These are phyloP conservation scores for Triadica sebifera DNA, from an alignment of 345 rosid species.

Conservation along the genomic window DNA sequence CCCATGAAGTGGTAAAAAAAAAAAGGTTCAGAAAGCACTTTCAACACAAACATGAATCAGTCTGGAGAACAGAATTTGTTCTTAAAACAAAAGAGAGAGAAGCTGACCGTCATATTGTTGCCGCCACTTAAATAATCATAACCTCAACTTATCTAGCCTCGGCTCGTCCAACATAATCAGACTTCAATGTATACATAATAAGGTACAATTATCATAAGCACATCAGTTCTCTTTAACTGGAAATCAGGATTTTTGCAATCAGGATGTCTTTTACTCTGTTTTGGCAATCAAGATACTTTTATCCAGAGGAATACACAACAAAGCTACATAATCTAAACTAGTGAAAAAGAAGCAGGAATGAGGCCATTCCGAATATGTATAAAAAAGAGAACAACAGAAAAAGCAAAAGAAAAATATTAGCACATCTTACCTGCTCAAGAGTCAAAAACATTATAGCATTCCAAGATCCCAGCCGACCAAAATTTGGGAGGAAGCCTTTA, in stretches of 20 bases:
- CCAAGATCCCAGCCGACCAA: conserved; percentile 97
- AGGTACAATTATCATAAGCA: neutral
- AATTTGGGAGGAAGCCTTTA: conserved; percentile 93
- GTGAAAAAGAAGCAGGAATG: neutral
- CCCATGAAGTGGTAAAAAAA: neutral
- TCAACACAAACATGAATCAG: neutral
- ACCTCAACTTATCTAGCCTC: neutral
- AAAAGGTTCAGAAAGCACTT: neutral
- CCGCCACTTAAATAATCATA: neutral
- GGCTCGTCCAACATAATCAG: neutral
- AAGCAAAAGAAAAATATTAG: neutral
- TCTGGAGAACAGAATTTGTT: neutral
- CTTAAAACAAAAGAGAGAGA: neutral
- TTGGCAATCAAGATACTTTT: neutral
- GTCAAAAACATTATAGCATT: conserved; percentile 96
- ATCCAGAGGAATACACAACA: neutral
- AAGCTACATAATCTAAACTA: neutral
- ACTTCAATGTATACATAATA: neutral
- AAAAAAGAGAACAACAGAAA: neutral
- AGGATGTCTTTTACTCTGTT: too few relatives aligned
- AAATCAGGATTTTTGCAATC: too few relatives aligned
- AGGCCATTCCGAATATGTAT: neutral
- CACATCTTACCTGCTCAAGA: conserved; percentile 82
- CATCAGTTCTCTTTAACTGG: neutral
- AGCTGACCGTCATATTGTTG: neutral